Evolutionary conservation across 352 stramenopile species (phyloP).

Genomic region (Globisporangium radiosum): DNA sequence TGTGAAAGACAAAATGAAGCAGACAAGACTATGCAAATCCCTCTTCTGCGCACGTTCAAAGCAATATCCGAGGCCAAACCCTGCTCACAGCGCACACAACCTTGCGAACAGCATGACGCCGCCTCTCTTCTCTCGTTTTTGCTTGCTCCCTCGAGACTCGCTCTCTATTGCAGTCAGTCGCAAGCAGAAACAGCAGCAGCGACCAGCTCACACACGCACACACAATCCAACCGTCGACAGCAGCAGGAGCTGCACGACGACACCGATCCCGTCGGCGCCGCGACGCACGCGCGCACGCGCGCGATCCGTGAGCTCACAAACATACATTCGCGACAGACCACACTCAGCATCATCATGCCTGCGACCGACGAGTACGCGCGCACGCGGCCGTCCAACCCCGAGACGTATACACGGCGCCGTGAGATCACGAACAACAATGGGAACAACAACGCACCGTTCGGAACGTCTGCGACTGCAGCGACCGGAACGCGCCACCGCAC

Average conservation of each 20-base stretch:
- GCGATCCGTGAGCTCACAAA: too few species aligned
- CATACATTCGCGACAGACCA: too few species aligned
- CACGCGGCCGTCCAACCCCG: constrained; percentile 23
- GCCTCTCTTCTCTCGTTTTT: not conserved
- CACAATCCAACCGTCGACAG: too few species aligned
- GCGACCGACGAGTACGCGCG: constrained; percentile 30
- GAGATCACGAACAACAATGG: constrained; percentile 5
- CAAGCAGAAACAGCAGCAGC: not conserved
- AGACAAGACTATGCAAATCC: not conserved
- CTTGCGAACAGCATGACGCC: not conserved
- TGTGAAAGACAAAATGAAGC: not conserved
- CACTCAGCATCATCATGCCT: constrained; percentile 4
- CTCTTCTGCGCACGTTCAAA: not conserved
- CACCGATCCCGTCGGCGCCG: not conserved
- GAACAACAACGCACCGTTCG: constrained; percentile 12
- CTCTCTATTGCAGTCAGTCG: too few species aligned
- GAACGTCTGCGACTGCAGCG: constrained; percentile 1
- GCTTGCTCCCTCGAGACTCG: not conserved
- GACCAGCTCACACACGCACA: too few species aligned
- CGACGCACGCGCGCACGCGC: not conserved
- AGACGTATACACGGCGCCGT: constrained; percentile 15
- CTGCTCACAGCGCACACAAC: too few species aligned
- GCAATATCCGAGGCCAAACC: not conserved
- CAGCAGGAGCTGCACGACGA: too few species aligned
- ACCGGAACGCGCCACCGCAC: constrained; percentile 7